Evolutionary conservation across 768 basidiomycete genomes (phyloP).

Genomic region (Pleurotus giganteus): DNA sequence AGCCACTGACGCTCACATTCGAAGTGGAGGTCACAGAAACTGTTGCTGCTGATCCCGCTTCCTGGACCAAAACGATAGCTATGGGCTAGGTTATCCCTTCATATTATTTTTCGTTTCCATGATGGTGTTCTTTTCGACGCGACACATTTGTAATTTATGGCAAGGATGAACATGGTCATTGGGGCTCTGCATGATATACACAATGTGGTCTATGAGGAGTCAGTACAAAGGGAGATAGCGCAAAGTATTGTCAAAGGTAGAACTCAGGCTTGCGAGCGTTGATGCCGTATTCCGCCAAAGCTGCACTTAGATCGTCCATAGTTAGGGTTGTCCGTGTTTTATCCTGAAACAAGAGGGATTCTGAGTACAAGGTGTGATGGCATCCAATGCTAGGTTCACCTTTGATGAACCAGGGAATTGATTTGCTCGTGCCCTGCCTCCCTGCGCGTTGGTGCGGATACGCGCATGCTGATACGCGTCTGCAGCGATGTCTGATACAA

Average conservation of each 20-base stretch:
- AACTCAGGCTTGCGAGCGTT: constrained; percentile 93
- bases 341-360: constrained; percentile 46
- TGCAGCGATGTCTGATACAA: constrained; percentile 93
- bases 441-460: constrained; percentile 84
- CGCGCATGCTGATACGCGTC: constrained; percentile 98
- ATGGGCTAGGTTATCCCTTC: constrained; percentile 4
- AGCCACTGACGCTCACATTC: constrained; percentile 17
- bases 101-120: too few species aligned
- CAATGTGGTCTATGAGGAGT: background rate
- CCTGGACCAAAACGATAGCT: constrained; percentile 1
- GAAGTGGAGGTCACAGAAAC: constrained; percentile 11
- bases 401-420: constrained; percentile 65
- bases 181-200: background rate
- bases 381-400: too few species aligned
- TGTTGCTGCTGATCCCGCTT: background rate
- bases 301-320: constrained; percentile 95
- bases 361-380: background rate
- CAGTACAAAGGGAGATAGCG: background rate
- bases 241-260: constrained; percentile 54
- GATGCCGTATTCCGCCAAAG: constrained; percentile 94
- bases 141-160: too few species aligned
- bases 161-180: background rate
- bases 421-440: constrained; percentile 66
- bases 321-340: constrained; percentile 92
- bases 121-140: too few species aligned